Evolutionary conservation across 495 filamentous ascomycete species (phyloP).

Genomic region (Acidomyces sp.): DNA sequence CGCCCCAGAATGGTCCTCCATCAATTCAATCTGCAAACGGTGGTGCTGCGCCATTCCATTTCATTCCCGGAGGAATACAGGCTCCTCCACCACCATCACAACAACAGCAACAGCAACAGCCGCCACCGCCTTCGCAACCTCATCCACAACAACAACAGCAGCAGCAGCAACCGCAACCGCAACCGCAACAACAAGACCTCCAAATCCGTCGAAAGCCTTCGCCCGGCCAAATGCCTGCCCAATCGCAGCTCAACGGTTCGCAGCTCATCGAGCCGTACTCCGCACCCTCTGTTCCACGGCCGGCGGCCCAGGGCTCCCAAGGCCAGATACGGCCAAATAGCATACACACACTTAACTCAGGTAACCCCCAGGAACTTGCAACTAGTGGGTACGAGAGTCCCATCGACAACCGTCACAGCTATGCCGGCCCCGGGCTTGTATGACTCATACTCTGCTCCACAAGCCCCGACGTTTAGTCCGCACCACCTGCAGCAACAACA

Average conservation of each 20-base stretch:
- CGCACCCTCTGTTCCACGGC: conserved; percentile 4
- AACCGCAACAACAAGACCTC: conserved; percentile 8
- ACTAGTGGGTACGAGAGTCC: conserved; percentile 28
- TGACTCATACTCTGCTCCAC: not conserved
- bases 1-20: conserved; percentile 22
- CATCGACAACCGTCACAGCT: conserved; percentile 25
- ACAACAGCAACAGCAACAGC: conserved; percentile 20
- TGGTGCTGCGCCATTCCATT: no score
- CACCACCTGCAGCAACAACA: not conserved
- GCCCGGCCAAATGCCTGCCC: no score
- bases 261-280: no score
- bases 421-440: no score
- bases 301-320: conserved; percentile 1
- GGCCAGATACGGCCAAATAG: conserved; percentile 18
- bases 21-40: no score
- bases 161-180: conserved; percentile 10
- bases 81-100: conserved; percentile 17
- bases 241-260: conserved; percentile 2
- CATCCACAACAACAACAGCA: conserved; percentile 17
- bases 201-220: conserved; percentile 16
- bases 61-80: no score
- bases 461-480: conserved; percentile 7
- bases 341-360: conserved; percentile 23
- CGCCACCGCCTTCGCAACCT: conserved; percentile 17
- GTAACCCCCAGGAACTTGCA: conserved; percentile 30